These are phyloP conservation scores for Mycena crocata DNA, from an alignment of 768 basidiomycete genomes.

Conservation along the genomic window DNA sequence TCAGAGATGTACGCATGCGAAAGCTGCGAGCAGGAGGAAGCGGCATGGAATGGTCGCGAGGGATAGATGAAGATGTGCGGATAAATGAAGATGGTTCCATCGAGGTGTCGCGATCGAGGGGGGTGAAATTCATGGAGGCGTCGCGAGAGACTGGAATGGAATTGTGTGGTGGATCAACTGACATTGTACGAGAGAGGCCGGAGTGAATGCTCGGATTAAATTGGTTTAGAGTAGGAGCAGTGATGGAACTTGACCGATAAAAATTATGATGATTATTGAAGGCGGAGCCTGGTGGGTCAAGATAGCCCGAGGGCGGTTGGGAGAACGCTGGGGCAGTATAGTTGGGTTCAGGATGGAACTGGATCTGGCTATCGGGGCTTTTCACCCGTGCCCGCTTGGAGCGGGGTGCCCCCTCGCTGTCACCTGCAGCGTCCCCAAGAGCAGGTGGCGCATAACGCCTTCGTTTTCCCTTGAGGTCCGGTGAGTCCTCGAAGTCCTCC, in stretches of 20 bases:
- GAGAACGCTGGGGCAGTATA: slow-evolving; percentile 30
- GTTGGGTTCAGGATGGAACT: slow-evolving; percentile 37
- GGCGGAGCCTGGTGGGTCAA: slow-evolving; percentile 64
- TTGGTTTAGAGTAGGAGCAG: slow-evolving; percentile 38
- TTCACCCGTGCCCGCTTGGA: slow-evolving; percentile 66
- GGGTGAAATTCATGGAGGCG: slow-evolving; percentile 53
- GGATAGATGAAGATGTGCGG: slow-evolving; percentile 42
- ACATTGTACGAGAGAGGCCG: slow-evolving; percentile 70
- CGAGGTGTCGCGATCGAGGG: slow-evolving; percentile 55
- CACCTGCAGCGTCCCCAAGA: slow-evolving; percentile 44
- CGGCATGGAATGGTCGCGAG: slow-evolving; percentile 60
- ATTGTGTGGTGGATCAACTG: slow-evolving; percentile 70
- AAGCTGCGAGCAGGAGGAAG: slow-evolving; percentile 60
- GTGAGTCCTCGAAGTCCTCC: slow-evolving; percentile 61
- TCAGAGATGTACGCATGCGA: slow-evolving; percentile 76
- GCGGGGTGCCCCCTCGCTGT: slow-evolving; percentile 47
- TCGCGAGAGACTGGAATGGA: slow-evolving; percentile 51
- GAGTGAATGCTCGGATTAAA: slow-evolving; percentile 43
- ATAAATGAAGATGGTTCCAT: slow-evolving; percentile 44
- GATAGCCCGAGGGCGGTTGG: slow-evolving; percentile 50
- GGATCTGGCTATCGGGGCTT: slow-evolving; percentile 57
- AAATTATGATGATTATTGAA: slow-evolving; percentile 45
- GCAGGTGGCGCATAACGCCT: slow-evolving; percentile 52
- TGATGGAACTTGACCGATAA: slow-evolving; percentile 33
- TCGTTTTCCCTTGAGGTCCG: slow-evolving; percentile 66